A percentile compares a stretch with the other conserved stretches of the same genome.
phyloP scores from a whole-genome alignment of 345 rosid genomes.

The Euphorbia pulcherrima region DNA sequence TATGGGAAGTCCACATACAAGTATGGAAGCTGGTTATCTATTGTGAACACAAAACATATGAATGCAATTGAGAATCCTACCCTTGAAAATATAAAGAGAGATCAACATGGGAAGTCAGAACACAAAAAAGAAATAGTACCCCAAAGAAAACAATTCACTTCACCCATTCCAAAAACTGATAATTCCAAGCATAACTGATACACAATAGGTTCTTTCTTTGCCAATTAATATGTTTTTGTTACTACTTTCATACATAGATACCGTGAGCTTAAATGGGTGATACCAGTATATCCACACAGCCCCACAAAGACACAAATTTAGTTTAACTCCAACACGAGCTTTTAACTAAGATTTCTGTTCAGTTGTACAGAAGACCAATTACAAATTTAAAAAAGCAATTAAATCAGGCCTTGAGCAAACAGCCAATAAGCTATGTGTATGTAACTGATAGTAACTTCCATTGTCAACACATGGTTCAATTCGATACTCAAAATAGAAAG shows the following conservation, averaged over 20 bases:
- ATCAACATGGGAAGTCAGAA: background rate
- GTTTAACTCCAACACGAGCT: background rate
- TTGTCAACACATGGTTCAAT: background rate
- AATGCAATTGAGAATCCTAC: background rate
- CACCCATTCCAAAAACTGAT: too few species aligned
- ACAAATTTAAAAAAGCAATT: background rate
- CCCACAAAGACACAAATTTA: background rate
- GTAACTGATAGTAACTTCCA: background rate
- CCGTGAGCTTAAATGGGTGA: background rate
- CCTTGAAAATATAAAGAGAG: background rate
- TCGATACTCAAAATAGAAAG: constrained; percentile 6
- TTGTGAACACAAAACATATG: background rate
- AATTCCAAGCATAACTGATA: too few species aligned
- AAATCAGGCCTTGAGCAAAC: background rate
- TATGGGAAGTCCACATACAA: background rate
- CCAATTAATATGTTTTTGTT: too few species aligned
- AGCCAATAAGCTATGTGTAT: background rate
- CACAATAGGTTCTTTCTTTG: too few species aligned
- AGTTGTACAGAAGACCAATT: background rate
- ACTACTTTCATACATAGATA: too few species aligned
- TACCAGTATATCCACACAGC: background rate
- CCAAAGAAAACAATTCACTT: background rate
- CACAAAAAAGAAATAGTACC: background rate
- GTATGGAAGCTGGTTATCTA: background rate
- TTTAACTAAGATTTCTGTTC: background rate